These are phyloP conservation scores for Acer campestre DNA, from an alignment of 345 rosid species.

Conservation along the genomic window DNA sequence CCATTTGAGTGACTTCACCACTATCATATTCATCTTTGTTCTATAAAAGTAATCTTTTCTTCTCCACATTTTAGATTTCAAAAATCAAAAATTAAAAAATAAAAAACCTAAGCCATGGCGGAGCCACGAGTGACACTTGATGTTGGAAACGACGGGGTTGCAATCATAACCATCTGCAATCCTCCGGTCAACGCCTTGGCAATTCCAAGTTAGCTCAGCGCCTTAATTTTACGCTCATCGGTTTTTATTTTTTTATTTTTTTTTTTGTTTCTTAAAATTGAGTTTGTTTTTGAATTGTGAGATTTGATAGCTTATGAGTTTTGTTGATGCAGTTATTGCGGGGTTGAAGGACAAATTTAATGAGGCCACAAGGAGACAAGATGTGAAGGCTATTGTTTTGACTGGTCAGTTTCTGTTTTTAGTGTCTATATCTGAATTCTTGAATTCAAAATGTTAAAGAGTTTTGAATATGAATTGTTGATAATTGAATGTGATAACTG, in stretches of 20 bases:
- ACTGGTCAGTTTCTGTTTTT: conserved; percentile 47
- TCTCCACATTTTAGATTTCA: neutral
- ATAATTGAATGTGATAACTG: no score
- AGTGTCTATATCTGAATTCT: no score
- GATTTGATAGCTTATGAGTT: conserved; percentile 1
- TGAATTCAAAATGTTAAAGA: no score
- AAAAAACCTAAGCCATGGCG: conserved; percentile 46
- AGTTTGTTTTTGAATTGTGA: neutral
- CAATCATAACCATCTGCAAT: conserved; percentile 74
- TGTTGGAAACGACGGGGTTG: conserved; percentile 89
- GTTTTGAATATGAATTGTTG: no score
- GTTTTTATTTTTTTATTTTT: neutral
- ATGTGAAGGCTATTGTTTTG: conserved; percentile 84
- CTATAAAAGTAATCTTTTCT: neutral
- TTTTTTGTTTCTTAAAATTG: neutral
- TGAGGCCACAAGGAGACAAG: conserved; percentile 70
- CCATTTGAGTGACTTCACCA: no score
- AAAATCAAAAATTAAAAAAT: no score
- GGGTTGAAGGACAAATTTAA: conserved; percentile 76
- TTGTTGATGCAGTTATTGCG: conserved; percentile 48
- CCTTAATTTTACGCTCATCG: neutral
- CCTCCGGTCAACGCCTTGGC: conserved; percentile 98
- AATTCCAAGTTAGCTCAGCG: conserved; percentile 49
- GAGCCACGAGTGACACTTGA: conserved; percentile 59
- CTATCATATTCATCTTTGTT: no score